Percentiles rank a stretch among this genome's conserved stretches.
These are phyloP conservation scores for Diplogelasinospora grovesii DNA, from an alignment of 495 filamentous ascomycete species.

Conservation along the genomic window DNA sequence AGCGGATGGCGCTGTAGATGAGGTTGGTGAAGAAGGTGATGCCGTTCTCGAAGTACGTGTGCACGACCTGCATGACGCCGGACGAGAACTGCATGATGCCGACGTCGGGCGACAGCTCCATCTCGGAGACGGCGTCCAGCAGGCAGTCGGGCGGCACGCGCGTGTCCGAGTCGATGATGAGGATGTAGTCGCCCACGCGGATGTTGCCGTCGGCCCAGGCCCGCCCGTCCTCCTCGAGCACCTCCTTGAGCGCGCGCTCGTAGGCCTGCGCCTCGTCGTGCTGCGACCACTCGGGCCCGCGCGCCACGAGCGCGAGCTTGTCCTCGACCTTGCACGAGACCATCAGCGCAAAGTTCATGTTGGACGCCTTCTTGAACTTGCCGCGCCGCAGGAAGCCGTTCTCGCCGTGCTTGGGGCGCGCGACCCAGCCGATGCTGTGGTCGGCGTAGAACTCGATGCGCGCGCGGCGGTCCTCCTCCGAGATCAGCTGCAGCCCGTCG, in stretches of 20 bases:
- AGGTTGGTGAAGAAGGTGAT: slow-evolving; percentile 84
- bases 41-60: slow-evolving; percentile 66
- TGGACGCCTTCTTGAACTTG: slow-evolving; percentile 72
- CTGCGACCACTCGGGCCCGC: slow-evolving; percentile 58
- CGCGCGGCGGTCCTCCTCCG: slow-evolving; percentile 56
- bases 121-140: slow-evolving; percentile 69
- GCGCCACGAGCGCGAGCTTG: slow-evolving; percentile 49
- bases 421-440: slow-evolving; percentile 76
- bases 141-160: slow-evolving; percentile 69
- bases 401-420: slow-evolving; percentile 57
- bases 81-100: slow-evolving; percentile 77
- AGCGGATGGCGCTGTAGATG: slow-evolving; percentile 72
- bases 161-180: slow-evolving; percentile 71
- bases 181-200: slow-evolving; percentile 73
- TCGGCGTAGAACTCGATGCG: slow-evolving; percentile 64
- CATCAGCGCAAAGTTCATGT: slow-evolving; percentile 79
- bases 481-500: slow-evolving; percentile 65
- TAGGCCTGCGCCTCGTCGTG: slow-evolving; percentile 65
- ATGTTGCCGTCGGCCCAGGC: slow-evolving; percentile 79
- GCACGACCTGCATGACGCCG: slow-evolving; percentile 74
- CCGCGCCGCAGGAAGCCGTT: slow-evolving; percentile 57
- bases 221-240: slow-evolving; percentile 61
- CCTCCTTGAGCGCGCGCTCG: slow-evolving; percentile 58
- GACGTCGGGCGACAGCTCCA: slow-evolving; percentile 74
- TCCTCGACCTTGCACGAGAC: slow-evolving; percentile 71